Evolutionary conservation across 2,329 filamentous ascomycete genomes (phyloP).

Genomic region (Paecilomyces variotii): DNA sequence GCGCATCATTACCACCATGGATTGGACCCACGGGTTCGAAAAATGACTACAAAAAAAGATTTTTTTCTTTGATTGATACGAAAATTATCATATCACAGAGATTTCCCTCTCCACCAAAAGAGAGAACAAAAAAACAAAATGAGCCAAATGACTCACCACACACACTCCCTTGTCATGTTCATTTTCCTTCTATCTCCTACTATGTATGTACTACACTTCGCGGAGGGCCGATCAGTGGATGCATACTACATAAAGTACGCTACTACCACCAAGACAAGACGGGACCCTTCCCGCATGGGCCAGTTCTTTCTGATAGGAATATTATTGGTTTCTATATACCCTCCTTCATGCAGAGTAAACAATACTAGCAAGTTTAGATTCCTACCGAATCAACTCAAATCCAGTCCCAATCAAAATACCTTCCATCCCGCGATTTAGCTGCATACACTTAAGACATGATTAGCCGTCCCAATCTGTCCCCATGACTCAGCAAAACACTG

Average conservation of each 20-base stretch:
- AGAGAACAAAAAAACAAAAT: no score
- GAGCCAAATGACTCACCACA: neutral
- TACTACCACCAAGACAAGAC: neutral
- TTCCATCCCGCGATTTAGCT: neutral
- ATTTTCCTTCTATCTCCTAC: neutral
- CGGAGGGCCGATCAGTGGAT: neutral
- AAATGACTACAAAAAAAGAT: no score
- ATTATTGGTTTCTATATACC: neutral
- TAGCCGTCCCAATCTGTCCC: neutral
- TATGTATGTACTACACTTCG: neutral
- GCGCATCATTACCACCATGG: neutral
- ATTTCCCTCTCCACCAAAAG: neutral
- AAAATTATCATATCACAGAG: neutral
- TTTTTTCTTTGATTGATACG: neutral
- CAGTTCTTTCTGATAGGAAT: neutral
- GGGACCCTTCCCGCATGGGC: neutral
- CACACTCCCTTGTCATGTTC: neutral
- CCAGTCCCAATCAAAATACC: neutral
- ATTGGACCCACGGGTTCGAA: neutral
- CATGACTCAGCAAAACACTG: neutral
- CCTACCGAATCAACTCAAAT: neutral
- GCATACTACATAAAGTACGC: neutral
- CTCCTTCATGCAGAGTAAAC: neutral
- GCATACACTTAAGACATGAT: neutral
- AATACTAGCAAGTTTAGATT: neutral